Evolutionary conservation across 2,329 filamentous ascomycete genomes (phyloP).

Genomic region (Lachnum nothofagi): DNA sequence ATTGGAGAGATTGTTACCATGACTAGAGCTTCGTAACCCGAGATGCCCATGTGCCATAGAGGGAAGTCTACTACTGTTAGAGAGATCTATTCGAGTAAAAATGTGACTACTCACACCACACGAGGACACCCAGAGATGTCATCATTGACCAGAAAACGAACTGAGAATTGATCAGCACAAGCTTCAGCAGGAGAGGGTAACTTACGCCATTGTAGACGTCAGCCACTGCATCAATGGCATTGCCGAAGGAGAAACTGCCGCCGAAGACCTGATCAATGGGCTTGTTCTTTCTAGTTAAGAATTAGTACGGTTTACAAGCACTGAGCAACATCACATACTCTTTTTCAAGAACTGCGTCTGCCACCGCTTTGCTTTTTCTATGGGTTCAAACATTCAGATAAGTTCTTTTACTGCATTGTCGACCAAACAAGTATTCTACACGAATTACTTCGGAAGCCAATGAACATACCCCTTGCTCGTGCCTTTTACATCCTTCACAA

Average conservation of each 20-base stretch:
- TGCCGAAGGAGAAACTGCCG: slow-evolving; percentile 65
- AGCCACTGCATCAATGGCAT: slow-evolving; percentile 73
- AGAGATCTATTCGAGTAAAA: background rate
- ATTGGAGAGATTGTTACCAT: slow-evolving; percentile 79
- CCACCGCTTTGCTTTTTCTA: slow-evolving; percentile 40
- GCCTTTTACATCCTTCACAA: slow-evolving; percentile 83
- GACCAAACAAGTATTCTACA: slow-evolving; percentile 42
- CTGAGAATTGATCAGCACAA: slow-evolving; percentile 38
- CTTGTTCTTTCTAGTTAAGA: slow-evolving; percentile 62
- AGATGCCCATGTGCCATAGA: slow-evolving; percentile 98
- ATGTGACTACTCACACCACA: slow-evolving; percentile 72
- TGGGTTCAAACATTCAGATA: slow-evolving; percentile 33
- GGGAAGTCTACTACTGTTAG: slow-evolving; percentile 65
- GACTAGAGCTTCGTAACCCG: slow-evolving; percentile 86
- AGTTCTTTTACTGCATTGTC: slow-evolving; percentile 26
- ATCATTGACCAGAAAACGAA: slow-evolving; percentile 95
- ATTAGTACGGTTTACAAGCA: slow-evolving; percentile 28
- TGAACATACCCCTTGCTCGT: slow-evolving; percentile 96
- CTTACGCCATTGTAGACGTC: slow-evolving; percentile 88
- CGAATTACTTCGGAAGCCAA: slow-evolving; percentile 82
- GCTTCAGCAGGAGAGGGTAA: background rate
- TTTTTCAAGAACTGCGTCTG: slow-evolving; percentile 58
- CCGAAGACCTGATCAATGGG: slow-evolving; percentile 66
- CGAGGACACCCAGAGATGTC: slow-evolving; percentile 78
- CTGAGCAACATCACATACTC: slow-evolving; percentile 53